Percentiles rank a stretch among this genome's conserved stretches.
phyloP scores from a whole-genome alignment of 352 stramenopile species.

The Pythium phragmiticola region DNA sequence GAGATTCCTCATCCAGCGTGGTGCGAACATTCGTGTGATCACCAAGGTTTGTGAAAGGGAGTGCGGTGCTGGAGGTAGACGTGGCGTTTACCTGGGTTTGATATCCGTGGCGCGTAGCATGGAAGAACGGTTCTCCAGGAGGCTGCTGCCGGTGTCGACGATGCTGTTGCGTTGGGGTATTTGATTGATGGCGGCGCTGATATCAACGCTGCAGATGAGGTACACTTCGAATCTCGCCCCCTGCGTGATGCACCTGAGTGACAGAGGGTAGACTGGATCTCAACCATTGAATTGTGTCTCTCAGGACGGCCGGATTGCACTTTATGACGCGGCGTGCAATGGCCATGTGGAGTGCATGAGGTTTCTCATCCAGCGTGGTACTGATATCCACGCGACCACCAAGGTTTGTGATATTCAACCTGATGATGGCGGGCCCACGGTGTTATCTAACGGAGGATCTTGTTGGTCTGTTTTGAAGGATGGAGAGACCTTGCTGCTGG shows the following conservation, averaged over 20 bases:
- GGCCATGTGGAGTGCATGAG: not conserved
- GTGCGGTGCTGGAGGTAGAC: not conserved
- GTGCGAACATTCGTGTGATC: not conserved
- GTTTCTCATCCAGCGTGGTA: not conserved
- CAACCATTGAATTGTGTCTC: not conserved
- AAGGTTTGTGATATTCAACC: not conserved
- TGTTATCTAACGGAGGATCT: not conserved
- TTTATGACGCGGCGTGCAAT: not conserved
- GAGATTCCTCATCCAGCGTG: not conserved
- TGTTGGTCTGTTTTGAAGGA: not conserved
- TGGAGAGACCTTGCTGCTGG: not conserved
- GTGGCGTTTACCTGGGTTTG: not conserved
- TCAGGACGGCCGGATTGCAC: not conserved
- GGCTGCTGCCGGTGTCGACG: not conserved
- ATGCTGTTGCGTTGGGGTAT: not conserved
- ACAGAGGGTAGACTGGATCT: too few species aligned
- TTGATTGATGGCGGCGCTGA: not conserved
- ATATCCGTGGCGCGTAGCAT: not conserved
- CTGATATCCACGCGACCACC: not conserved
- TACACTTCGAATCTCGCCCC: not conserved
- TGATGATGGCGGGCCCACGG: not conserved
- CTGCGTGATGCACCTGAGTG: not conserved
- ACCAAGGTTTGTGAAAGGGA: not conserved
- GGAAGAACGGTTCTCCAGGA: not conserved
- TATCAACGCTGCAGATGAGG: not conserved